Percentiles rank a stretch among this genome's conserved stretches.
Conservation (phyloP, 2,329 filamentous ascomycete genomes). For the Aspergillus uvarum region DNA sequence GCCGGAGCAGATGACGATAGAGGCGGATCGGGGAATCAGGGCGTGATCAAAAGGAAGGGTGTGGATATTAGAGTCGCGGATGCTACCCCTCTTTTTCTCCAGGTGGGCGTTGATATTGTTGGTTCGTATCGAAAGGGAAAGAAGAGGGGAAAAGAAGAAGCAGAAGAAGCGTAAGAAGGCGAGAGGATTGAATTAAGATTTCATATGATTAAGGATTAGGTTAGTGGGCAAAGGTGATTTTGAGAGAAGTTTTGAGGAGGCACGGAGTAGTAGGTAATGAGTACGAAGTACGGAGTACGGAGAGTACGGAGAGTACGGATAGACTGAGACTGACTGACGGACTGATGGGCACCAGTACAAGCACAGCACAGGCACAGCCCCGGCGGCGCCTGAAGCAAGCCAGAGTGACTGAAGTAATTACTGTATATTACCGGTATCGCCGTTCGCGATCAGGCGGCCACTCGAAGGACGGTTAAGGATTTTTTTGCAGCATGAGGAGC, state of each 20-base stretch:
- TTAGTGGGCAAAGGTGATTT: no score
- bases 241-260: no score
- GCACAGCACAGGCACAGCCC: neutral
- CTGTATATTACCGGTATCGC: neutral
- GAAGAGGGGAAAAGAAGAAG: neutral
- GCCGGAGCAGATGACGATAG: conserved; percentile 8
- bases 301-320: no score
- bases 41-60: conserved; percentile 13
- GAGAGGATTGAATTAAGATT: neutral
- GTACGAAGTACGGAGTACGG: no score
- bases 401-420: neutral
- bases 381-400: neutral
- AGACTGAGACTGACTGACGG: neutral
- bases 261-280: neutral
- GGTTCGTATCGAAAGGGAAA: neutral
- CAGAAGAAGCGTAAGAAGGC: neutral
- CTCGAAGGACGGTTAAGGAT: neutral
- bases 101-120: neutral
- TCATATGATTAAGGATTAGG: neutral
- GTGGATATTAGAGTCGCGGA: conserved; percentile 9
- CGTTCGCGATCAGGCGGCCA: neutral
- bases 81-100: conserved; percentile 10
- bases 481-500: neutral
- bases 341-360: no score
- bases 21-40: conserved; percentile 9